These are phyloP conservation scores for Backusella tarrabulga DNA, from an alignment of 192 early-diverging fungal genomes.

Conservation along the genomic window DNA sequence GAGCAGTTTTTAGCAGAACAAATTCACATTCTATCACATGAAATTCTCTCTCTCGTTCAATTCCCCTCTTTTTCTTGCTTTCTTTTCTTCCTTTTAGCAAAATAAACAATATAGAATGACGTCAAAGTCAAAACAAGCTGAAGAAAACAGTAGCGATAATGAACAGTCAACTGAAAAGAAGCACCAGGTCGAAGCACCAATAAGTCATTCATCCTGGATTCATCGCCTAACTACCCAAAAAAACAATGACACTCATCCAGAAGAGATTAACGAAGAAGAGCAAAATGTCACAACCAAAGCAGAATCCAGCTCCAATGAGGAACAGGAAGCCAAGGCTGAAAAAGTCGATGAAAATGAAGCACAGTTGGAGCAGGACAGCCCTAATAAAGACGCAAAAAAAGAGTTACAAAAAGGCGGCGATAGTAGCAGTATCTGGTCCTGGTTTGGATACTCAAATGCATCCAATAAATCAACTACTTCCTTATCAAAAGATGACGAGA, in stretches of 20 bases:
- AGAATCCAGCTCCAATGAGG: background rate
- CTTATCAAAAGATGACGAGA: background rate
- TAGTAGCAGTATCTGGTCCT: background rate
- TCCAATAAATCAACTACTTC: background rate
- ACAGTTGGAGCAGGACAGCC: background rate
- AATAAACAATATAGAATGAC: background rate
- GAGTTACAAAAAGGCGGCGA: background rate
- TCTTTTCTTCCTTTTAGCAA: background rate
- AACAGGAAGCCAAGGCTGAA: background rate
- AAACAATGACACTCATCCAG: background rate
- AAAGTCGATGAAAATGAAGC: background rate
- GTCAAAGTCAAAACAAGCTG: background rate
- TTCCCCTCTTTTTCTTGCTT: background rate
- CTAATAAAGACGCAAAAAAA: background rate
- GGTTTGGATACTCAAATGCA: conserved; percentile 3
- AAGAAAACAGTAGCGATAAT: background rate
- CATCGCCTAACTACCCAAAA: background rate
- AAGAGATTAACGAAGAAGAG: background rate
- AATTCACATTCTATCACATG: conserved; percentile 6
- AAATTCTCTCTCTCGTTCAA: background rate
- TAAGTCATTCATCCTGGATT: conserved; percentile 9
- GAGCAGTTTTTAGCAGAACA: background rate
- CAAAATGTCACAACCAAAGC: background rate
- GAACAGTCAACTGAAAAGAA: background rate
- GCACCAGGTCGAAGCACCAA: background rate